Evolutionary conservation across 495 filamentous ascomycete genomes (phyloP).

Genomic region (Neurospora sp.): DNA sequence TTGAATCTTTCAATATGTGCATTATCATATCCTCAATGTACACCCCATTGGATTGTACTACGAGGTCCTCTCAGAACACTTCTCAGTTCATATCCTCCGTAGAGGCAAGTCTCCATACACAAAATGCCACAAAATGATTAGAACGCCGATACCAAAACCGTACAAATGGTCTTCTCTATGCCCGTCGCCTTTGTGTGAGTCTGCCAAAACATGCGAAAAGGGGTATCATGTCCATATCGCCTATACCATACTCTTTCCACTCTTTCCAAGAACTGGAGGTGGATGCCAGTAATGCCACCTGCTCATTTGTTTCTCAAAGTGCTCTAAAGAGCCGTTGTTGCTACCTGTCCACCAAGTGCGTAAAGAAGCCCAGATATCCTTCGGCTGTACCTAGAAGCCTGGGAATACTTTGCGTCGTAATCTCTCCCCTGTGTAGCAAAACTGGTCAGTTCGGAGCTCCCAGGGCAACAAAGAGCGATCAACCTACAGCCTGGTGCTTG

Average conservation of each 20-base stretch:
- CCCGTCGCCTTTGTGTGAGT: neutral
- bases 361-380: neutral
- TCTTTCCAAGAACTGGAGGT: neutral
- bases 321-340: neutral
- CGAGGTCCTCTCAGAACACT: neutral
- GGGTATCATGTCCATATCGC: neutral
- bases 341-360: neutral
- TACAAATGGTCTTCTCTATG: neutral
- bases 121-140: neutral
- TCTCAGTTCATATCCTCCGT: neutral
- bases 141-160: neutral
- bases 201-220: neutral
- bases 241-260: neutral
- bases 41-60: neutral
- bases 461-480: neutral
- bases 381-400: constrained; percentile 8
- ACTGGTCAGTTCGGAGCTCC: neutral
- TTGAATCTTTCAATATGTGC: neutral
- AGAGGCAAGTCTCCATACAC: neutral
- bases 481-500: constrained; percentile 13
- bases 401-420: constrained; percentile 18
- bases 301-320: neutral
- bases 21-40: neutral
- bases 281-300: neutral
- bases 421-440: constrained; percentile 9